Percentiles rank a stretch among this genome's conserved stretches.
These are phyloP conservation scores for Piromyces finnis DNA, from an alignment of 192 early-diverging fungal genomes.

Conservation along the genomic window DNA sequence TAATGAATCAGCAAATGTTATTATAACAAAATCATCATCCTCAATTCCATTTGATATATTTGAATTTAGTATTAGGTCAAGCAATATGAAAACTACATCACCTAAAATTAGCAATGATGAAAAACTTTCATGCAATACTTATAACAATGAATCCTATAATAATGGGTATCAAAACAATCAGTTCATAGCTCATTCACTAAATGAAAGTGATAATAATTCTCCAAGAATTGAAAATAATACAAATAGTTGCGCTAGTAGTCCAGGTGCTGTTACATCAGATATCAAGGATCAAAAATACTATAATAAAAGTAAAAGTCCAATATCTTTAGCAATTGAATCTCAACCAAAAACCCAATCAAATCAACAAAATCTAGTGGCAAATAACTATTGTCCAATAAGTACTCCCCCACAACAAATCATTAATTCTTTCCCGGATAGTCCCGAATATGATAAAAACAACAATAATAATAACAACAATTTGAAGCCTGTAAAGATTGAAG, in stretches of 20 bases:
- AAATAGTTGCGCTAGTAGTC: not conserved
- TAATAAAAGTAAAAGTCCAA: not conserved
- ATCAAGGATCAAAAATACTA: not conserved
- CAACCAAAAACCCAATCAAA: not conserved
- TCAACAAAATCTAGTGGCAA: not conserved
- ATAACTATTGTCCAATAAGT: not conserved
- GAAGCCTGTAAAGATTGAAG: no score
- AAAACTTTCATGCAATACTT: no score
- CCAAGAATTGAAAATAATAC: not conserved
- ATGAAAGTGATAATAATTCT: not conserved
- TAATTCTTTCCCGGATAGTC: not conserved
- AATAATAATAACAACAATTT: no score
- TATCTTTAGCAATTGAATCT: not conserved
- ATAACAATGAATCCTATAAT: no score
- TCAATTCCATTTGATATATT: not conserved
- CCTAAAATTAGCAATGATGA: no score
- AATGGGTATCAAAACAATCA: no score
- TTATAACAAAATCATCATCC: not conserved
- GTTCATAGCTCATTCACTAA: no score
- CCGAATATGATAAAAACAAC: not conserved
- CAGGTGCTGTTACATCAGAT: not conserved
- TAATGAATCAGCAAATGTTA: not conserved
- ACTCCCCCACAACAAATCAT: not conserved
- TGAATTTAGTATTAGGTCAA: not conserved
- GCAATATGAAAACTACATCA: not conserved